Conservation (phyloP, 2,329 filamentous ascomycete genomes). For the Cladorrhinum sp. region DNA sequence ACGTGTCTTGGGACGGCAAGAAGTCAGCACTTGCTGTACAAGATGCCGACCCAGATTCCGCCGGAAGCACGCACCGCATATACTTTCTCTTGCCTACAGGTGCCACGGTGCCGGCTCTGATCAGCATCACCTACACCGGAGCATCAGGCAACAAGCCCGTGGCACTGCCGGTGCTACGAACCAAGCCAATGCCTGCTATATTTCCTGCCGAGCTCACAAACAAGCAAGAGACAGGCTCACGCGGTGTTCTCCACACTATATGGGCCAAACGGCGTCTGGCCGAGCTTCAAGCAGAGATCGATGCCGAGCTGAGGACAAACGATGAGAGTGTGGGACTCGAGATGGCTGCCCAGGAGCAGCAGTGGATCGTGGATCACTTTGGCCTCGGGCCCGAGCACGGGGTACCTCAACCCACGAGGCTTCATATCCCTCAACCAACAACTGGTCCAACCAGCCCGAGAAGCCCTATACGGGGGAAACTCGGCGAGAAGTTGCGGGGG, state of each 20-base stretch:
- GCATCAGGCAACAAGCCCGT: conserved; percentile 15
- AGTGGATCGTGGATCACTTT: conserved; percentile 84
- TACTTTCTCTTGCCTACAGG: conserved; percentile 80
- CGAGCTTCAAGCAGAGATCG: conserved; percentile 74
- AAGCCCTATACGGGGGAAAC: conserved; percentile 63
- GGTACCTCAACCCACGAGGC: conserved; percentile 22
- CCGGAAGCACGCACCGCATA: conserved; percentile 45
- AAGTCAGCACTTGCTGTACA: conserved; percentile 65
- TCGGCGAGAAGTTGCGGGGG: conserved; percentile 77
- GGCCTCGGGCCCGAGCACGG: conserved; percentile 47
- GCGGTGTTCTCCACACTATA: conserved; percentile 82
- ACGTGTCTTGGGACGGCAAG: conserved; percentile 82
- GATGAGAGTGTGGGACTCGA: conserved; percentile 78
- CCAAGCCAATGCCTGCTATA: conserved; percentile 82
- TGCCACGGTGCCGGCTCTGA: conserved; percentile 65
- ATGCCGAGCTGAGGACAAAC: conserved; percentile 67
- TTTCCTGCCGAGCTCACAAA: conserved; percentile 73
- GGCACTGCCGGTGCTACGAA: conserved; percentile 44
- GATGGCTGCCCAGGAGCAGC: conserved; percentile 79
- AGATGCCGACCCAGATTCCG: conserved; percentile 47
- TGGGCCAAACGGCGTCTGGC: conserved; percentile 83
- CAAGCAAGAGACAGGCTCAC: conserved; percentile 64
- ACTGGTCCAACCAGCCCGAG: conserved; percentile 39
- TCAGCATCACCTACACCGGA: conserved; percentile 57
- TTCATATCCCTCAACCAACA: conserved; percentile 29